Evolutionary conservation across 305 asterid species (phyloP).

Genomic region (Fraxinus velutina): DNA sequence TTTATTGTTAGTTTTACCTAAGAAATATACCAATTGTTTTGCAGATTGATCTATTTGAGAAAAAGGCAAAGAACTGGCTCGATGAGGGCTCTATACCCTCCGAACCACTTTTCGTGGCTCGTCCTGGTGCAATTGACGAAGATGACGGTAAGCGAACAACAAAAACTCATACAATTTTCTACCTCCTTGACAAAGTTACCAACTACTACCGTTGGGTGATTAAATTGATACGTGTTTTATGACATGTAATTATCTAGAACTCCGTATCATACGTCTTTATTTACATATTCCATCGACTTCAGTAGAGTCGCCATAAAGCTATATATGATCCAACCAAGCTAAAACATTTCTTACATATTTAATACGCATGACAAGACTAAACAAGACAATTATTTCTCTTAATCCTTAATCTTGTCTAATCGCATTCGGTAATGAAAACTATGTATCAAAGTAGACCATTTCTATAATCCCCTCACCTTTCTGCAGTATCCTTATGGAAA

Average conservation of each 20-base stretch:
- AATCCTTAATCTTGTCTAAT: not conserved
- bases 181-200: not conserved
- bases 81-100: slow-evolving; percentile 83
- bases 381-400: not conserved
- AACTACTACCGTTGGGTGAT: not conserved
- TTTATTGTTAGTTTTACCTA: not conserved
- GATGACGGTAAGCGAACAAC: slow-evolving; percentile 64
- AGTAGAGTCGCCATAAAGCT: not conserved
- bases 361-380: not conserved
- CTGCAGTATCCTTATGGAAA: not conserved
- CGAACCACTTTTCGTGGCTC: slow-evolving; percentile 82
- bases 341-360: not conserved
- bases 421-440: not conserved
- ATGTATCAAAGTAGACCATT: not conserved
- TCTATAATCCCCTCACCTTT: not conserved
- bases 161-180: not conserved
- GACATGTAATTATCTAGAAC: not conserved
- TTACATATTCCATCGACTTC: not conserved
- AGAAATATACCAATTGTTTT: not conserved
- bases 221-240: not conserved
- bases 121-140: slow-evolving; percentile 75
- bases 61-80: slow-evolving; percentile 82
- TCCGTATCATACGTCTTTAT: not conserved
- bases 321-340: not conserved
- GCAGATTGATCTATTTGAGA: slow-evolving; percentile 50